phyloP scores from a whole-genome alignment of 2,329 filamentous ascomycete genomes.

The Elsinoe australis region DNA sequence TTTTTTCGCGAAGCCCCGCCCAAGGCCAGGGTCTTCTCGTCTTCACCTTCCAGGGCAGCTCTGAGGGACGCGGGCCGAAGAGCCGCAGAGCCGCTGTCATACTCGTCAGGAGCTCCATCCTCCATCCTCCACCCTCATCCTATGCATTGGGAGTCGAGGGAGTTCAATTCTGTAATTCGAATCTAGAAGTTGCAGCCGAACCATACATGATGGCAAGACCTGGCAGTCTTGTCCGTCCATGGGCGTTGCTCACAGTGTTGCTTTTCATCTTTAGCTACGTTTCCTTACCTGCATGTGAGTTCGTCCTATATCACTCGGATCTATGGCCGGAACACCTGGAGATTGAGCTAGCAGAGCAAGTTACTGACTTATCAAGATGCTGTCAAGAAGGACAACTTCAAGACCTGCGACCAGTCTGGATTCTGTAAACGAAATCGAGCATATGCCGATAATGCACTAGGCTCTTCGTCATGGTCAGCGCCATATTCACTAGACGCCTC shows the following conservation, averaged over 20 bases:
- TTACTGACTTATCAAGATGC: too few relatives aligned
- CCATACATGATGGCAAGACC: constrained; percentile 3
- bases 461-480: constrained; percentile 62
- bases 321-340: neutral
- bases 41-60: too few relatives aligned
- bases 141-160: too few relatives aligned
- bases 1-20: constrained; percentile 16
- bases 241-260: constrained; percentile 18
- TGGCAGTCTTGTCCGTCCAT: neutral
- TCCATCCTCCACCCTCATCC: too few relatives aligned
- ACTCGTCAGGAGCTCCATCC: too few relatives aligned
- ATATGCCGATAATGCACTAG: constrained; percentile 69
- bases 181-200: too few relatives aligned
- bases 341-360: too few relatives aligned
- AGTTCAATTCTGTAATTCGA: too few relatives aligned
- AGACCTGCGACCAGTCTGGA: constrained; percentile 88
- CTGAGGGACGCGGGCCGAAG: too few relatives aligned
- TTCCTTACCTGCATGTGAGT: constrained; percentile 33
- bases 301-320: neutral
- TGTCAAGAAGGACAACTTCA: constrained; percentile 96
- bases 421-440: constrained; percentile 95
- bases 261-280: constrained; percentile 30
- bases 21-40: too few relatives aligned
- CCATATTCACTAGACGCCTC: constrained; percentile 71
- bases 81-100: too few relatives aligned